A percentile compares a stretch with the other conserved stretches of the same genome.
Evolutionary conservation across 768 basidiomycete species (phyloP).

Genomic region (Candolleomyces efflorescens): DNA sequence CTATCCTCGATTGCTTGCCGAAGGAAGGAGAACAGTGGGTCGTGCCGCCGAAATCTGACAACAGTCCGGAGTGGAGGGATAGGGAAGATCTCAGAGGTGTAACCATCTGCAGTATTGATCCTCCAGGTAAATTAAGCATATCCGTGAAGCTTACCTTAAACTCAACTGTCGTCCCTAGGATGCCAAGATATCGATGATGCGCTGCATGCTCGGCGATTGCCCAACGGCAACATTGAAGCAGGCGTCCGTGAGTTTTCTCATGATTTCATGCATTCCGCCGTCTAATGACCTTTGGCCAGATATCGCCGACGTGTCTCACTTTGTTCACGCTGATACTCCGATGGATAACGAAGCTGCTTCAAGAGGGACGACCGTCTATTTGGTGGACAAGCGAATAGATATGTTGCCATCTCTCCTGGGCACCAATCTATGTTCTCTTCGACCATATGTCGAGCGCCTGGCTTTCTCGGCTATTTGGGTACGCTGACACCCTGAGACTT

Average conservation of each 20-base stretch:
- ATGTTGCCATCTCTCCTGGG: constrained; percentile 94
- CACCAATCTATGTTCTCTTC: constrained; percentile 90
- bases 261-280: neutral
- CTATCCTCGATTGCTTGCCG: constrained; percentile 89
- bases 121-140: constrained; percentile 56
- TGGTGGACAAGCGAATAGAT: constrained; percentile 98
- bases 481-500: constrained; percentile 7
- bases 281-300: constrained; percentile 42
- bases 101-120: constrained; percentile 95
- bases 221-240: constrained; percentile 94
- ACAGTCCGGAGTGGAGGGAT: constrained; percentile 59
- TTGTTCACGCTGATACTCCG: constrained; percentile 87
- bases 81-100: constrained; percentile 84
- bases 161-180: constrained; percentile 36
- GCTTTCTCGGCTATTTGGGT: constrained; percentile 98
- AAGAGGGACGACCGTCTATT: constrained; percentile 93
- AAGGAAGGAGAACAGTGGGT: constrained; percentile 88
- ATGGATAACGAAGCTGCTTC: constrained; percentile 98
- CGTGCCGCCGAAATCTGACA: constrained; percentile 70
- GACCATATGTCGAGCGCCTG: constrained; percentile 89
- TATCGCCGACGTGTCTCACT: constrained; percentile 97
- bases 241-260: constrained; percentile 81
- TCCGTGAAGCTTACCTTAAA: neutral
- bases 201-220: constrained; percentile 79
- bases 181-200: constrained; percentile 99